Evolutionary conservation across 768 basidiomycete species (phyloP).

Genomic region (Pholiota molesta): DNA sequence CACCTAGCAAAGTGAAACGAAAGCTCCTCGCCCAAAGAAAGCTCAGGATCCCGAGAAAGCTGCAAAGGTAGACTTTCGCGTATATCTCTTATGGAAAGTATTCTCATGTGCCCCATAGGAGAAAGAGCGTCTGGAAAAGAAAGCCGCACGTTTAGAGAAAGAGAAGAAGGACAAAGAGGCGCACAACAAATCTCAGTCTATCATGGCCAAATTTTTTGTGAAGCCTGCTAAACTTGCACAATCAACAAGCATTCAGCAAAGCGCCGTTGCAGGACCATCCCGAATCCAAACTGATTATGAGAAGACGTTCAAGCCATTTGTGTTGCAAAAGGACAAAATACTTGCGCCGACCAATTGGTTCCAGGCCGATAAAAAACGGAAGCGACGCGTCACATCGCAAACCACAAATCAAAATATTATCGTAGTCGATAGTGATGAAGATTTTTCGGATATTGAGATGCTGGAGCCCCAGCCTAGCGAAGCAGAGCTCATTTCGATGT

Average conservation of each 20-base stretch:
- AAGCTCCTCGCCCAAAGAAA: conserved; percentile 50
- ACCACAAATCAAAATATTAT: conserved; percentile 49
- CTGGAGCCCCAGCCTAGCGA: conserved; percentile 20
- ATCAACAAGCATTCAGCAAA: conserved; percentile 26
- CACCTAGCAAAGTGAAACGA: conserved; percentile 17
- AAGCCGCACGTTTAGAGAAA: conserved; percentile 67
- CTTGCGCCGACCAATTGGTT: conserved; percentile 81
- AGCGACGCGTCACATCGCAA: conserved; percentile 18
- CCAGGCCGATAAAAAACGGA: conserved; percentile 33
- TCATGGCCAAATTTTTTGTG: conserved; percentile 80
- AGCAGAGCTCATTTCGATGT: conserved; percentile 36
- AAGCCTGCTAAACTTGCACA: conserved; percentile 49
- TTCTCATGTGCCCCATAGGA: conserved; percentile 46
- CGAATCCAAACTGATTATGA: conserved; percentile 65
- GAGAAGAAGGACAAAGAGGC: conserved; percentile 74
- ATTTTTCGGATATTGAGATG: conserved; percentile 28
- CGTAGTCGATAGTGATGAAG: conserved; percentile 58
- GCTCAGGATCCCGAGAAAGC: conserved; percentile 56
- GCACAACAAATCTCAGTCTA: conserved; percentile 70
- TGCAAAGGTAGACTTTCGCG: conserved; percentile 46
- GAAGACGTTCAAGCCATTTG: conserved; percentile 77
- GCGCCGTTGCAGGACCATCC: conserved; percentile 40
- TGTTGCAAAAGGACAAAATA: conserved; percentile 71
- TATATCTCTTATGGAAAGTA: background rate
- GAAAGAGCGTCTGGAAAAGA: conserved; percentile 70